Evolutionary conservation across 169 alveolate species (phyloP).

Genomic region (Eimeria necatrix): DNA sequence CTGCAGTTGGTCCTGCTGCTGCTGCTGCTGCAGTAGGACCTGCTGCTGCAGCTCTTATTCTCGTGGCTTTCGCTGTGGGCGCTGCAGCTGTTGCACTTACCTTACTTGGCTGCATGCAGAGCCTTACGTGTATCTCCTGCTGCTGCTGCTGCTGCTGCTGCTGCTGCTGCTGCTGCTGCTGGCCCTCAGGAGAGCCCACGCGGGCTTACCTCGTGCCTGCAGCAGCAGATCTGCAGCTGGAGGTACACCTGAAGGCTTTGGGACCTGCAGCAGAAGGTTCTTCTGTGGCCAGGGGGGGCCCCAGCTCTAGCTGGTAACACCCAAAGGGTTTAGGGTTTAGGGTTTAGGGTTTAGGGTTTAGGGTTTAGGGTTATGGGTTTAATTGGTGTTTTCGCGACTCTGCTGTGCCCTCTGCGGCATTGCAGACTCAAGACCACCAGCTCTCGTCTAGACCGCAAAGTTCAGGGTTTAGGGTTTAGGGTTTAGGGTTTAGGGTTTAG

Average conservation of each 20-base stretch:
- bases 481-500: constrained; percentile 18
- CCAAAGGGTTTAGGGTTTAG: constrained; percentile 2
- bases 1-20: not conserved
- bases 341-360: not conserved
- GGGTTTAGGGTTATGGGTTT: not conserved
- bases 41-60: not conserved
- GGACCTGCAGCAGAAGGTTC: not conserved
- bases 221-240: constrained; percentile 35
- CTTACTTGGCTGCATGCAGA: not conserved
- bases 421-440: too few species aligned
- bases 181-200: not conserved
- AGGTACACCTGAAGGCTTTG: constrained; percentile 31
- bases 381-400: not conserved
- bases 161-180: constrained; percentile 17
- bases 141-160: not conserved
- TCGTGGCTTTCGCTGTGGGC: not conserved
- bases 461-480: not conserved
- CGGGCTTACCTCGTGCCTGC: constrained; percentile 34
- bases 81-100: not conserved
- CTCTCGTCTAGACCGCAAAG: too few species aligned
- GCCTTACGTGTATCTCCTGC: too few species aligned
- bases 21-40: not conserved
- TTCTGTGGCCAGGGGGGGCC: too few species aligned
- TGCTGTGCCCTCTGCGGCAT: too few species aligned
- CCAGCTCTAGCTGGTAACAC: not conserved